Evolutionary conservation across 2,329 filamentous ascomycete genomes (phyloP).

Genomic region (Microdochium paspali): DNA sequence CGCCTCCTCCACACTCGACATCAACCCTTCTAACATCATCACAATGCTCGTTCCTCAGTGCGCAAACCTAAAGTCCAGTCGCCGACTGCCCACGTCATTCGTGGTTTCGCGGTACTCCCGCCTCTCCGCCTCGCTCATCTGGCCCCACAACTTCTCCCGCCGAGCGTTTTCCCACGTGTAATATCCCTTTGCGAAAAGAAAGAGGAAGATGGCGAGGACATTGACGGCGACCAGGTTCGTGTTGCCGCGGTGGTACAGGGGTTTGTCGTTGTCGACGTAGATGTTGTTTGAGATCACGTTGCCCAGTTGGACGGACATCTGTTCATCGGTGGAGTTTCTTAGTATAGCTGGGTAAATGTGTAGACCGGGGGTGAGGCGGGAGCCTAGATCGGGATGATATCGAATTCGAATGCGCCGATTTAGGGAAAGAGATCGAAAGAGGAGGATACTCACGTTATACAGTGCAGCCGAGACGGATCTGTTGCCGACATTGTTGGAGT

Average conservation of each 20-base stretch:
- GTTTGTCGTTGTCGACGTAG: conserved; percentile 45
- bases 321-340: neutral
- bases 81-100: conserved; percentile 31
- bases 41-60: too few species aligned
- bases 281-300: conserved; percentile 28
- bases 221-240: conserved; percentile 40
- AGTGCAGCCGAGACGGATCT: conserved; percentile 48
- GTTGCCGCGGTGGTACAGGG: conserved; percentile 44
- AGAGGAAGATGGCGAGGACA: conserved; percentile 37
- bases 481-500: conserved; percentile 49
- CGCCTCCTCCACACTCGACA: too few species aligned
- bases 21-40: too few species aligned
- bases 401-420: too few species aligned
- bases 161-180: conserved; percentile 40
- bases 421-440: neutral
- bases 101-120: conserved; percentile 35
- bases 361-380: too few species aligned
- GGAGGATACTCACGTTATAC: conserved; percentile 35
- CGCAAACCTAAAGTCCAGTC: conserved; percentile 31
- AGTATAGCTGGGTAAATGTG: neutral
- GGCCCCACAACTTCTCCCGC: conserved; percentile 35
- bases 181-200: conserved; percentile 40
- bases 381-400: too few species aligned
- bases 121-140: conserved; percentile 37
- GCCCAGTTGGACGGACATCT: conserved; percentile 27